A percentile compares a stretch with the other conserved stretches of the same genome.
phyloP scores from a whole-genome alignment of 345 rosid species.

The Bruguiera parviflora region DNA sequence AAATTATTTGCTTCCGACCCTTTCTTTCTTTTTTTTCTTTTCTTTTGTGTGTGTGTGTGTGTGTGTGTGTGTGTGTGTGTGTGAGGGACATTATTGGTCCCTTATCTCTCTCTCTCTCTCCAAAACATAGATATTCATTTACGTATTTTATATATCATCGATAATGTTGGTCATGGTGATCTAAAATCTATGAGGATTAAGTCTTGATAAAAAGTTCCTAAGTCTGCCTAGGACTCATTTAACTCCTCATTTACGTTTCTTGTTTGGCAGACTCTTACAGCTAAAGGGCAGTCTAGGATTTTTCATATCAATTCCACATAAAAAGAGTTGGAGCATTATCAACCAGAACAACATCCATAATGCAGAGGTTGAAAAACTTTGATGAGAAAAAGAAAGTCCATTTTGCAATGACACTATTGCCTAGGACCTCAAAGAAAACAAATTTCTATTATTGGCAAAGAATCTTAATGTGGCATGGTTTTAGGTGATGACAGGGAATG shows the following conservation, averaged over 20 bases:
- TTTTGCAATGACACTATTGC: conserved; percentile 6
- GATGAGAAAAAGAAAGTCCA: conserved; percentile 9
- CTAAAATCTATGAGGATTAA: neutral
- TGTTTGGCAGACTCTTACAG: neutral
- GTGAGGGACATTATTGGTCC: conserved; percentile 31
- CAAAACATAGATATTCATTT: neutral
- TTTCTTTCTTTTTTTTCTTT: neutral
- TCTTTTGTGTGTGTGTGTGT: no score
- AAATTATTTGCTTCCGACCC: conserved; percentile 24
- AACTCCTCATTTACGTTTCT: neutral
- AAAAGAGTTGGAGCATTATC: conserved; percentile 6
- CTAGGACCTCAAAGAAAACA: conserved; percentile 15
- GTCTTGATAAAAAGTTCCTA: neutral
- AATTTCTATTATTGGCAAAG: conserved; percentile 54
- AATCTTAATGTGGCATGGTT: conserved; percentile 79
- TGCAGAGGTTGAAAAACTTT: conserved; percentile 12
- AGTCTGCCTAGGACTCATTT: conserved; percentile 3
- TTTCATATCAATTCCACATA: neutral
- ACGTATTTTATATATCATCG: conserved; percentile 13
- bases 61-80: no score
- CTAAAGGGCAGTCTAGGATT: conserved; percentile 11
- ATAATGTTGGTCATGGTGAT: conserved; percentile 34
- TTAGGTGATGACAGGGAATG: conserved; percentile 90
- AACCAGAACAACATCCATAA: conserved; percentile 20
- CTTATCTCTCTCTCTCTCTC: conserved; percentile 15